Evolutionary conservation across 441 rosid species (phyloP).

Genomic region (Erodium moschatum): DNA sequence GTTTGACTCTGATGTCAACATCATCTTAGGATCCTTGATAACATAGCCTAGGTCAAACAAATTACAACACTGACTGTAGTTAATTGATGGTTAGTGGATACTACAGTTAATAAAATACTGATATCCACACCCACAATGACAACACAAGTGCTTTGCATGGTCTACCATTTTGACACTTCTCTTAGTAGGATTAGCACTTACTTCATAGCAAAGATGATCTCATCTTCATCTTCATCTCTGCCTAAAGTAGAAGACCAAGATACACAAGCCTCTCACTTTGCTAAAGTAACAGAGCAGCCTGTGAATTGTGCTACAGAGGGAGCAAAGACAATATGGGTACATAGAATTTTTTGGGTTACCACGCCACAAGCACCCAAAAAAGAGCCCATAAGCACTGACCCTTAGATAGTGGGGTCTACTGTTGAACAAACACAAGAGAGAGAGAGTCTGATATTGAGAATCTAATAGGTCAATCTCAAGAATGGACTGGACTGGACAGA

Average conservation of each 20-base stretch:
- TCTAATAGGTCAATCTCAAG: conserved; percentile 9
- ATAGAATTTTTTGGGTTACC: conserved; percentile 10
- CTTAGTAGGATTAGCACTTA: conserved; percentile 1
- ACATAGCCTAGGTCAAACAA: conserved; percentile 9
- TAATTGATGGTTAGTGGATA: neutral
- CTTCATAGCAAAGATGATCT: conserved; percentile 2
- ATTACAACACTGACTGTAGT: neutral
- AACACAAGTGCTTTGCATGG: conserved; percentile 1
- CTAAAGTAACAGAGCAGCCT: neutral
- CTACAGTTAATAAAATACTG: neutral
- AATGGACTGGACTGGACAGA: neutral
- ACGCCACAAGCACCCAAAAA: neutral
- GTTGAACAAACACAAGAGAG: neutral
- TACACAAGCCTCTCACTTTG: neutral
- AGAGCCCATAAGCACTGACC: neutral
- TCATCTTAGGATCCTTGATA: neutral
- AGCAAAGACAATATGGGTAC: conserved; percentile 2
- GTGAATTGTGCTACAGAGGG: neutral
- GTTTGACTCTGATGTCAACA: neutral
- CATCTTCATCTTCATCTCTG: neutral
- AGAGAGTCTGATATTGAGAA: conserved; percentile 10
- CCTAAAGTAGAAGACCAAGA: neutral
- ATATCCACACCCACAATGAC: conserved; percentile 1
- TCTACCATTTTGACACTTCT: neutral
- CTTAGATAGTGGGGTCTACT: conserved; percentile 8